Evolutionary conservation across 331 rosid genomes (phyloP), one percentile per base, ranked within the genome.

Genomic region (Acacia concinna): DNA sequence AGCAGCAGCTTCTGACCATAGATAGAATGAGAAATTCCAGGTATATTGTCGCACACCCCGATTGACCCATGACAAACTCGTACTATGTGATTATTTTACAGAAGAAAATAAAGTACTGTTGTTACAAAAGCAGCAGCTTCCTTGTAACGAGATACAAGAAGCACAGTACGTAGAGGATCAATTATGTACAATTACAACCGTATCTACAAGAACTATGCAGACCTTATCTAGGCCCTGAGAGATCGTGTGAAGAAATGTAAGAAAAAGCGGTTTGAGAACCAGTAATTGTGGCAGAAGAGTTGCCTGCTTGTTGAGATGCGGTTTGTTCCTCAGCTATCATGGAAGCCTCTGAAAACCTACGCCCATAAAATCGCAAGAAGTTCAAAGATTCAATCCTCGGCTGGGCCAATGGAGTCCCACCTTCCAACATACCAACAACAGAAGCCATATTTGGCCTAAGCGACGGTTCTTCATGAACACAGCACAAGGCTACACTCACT

Each of bases 391-490:
- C 96, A 43, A 87, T 84, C 81, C 90, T 87, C 23, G 99, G 97
- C 28, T 85, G 85, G 28, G 87, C 74, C 74, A 86, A n/a, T 30
- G 94, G 85, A 75, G 85, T 88, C 27, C 88, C 92, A 47, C 97
- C 99, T 85, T 92, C 97, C 89, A 92, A 78, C 96, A 90, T 92
- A 57, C 96, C 86, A 74, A 91, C 97, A 75, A 90, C 87, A 32
- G 82, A 68, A 68, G 73, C 90, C 96, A 93, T 93, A 82, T 67
- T 91, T 21, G 97, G 99, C 87, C 99, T 88, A 25, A 90, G 88
- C 14, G 78, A 43, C 1, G 99, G 99, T 34, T 91, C 97, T 87
- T 95, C 99, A 5, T 95, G 96, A 70, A 90, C 97, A 68, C 97
- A 95, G 77, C 94, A 93, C 86, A 95, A 80, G 30, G 97, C 96